phyloP scores from a whole-genome alignment of 1,284 basidiomycete genomes.

The Puccinia brachypodii region DNA sequence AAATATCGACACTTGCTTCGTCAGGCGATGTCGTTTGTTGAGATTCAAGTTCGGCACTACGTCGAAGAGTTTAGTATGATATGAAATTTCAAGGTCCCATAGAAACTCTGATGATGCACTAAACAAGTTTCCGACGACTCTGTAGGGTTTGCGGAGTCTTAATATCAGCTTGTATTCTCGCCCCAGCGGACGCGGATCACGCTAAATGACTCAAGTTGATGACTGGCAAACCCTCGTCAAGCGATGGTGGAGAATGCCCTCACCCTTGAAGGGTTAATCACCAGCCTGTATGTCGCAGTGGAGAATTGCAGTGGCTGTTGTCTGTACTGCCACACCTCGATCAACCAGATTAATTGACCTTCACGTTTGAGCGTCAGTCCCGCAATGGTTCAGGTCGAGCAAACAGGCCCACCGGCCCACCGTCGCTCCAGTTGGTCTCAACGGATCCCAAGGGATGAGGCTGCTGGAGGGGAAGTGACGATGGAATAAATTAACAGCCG shows the following conservation, averaged over 20 bases:
- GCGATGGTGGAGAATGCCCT: neutral
- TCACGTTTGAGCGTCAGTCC: neutral
- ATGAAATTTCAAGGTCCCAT: neutral
- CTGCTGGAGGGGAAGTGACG: too few species aligned
- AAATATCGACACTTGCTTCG: neutral
- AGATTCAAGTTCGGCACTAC: neutral
- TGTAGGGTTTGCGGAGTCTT: neutral
- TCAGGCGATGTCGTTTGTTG: constrained; percentile 17
- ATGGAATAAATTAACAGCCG: too few species aligned
- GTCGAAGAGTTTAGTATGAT: neutral
- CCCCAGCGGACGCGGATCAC: constrained; percentile 48
- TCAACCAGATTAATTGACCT: neutral
- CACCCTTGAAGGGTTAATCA: neutral
- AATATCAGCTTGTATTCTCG: neutral
- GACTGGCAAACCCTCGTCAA: constrained; percentile 45
- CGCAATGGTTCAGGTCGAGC: neutral
- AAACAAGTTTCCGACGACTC: neutral
- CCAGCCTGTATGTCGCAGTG: neutral
- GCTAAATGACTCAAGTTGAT: constrained; percentile 52
- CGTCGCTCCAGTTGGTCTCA: too few species aligned
- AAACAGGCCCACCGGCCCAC: too few species aligned
- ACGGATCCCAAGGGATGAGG: too few species aligned
- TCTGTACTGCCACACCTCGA: neutral
- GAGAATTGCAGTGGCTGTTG: neutral
- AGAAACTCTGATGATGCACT: neutral